Evolutionary conservation across 176 grass and related monocot species (phyloP).

Genomic region (Lolium perenne): DNA sequence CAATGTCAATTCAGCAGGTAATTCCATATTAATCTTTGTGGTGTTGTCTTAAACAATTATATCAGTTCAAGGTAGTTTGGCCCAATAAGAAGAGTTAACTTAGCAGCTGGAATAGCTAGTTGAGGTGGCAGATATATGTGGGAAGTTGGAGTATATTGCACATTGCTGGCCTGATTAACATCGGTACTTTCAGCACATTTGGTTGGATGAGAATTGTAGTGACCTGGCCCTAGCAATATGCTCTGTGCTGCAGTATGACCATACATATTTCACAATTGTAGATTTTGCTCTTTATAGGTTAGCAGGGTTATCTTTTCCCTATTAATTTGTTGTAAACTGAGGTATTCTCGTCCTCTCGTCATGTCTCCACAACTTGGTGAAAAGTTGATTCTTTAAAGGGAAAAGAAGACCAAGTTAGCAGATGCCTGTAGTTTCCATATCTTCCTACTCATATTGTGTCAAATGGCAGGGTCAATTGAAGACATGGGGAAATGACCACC

Average conservation of each 20-base stretch:
- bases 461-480: conserved; percentile 11
- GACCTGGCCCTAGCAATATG: conserved; percentile 29
- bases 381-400: conserved; percentile 34
- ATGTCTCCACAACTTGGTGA: conserved; percentile 31
- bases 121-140: background rate
- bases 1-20: background rate
- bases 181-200: background rate
- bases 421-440: conserved; percentile 15
- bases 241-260: background rate
- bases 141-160: conserved; percentile 22
- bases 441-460: conserved; percentile 23
- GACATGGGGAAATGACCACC: conserved; percentile 3
- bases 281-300: conserved; percentile 8
- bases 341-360: conserved; percentile 24
- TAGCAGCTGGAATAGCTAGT: conserved; percentile 6
- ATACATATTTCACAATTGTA: background rate
- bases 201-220: conserved; percentile 32
- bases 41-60: background rate
- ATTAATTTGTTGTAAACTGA: background rate
- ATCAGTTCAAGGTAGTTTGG: background rate
- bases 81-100: conserved; percentile 16
- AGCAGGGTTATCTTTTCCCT: background rate
- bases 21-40: conserved; percentile 11
- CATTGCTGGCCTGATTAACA: background rate
- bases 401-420: background rate